phyloP scores from a whole-genome alignment of 2,329 filamentous ascomycete species.

The Ceratocystis smalleyi region DNA sequence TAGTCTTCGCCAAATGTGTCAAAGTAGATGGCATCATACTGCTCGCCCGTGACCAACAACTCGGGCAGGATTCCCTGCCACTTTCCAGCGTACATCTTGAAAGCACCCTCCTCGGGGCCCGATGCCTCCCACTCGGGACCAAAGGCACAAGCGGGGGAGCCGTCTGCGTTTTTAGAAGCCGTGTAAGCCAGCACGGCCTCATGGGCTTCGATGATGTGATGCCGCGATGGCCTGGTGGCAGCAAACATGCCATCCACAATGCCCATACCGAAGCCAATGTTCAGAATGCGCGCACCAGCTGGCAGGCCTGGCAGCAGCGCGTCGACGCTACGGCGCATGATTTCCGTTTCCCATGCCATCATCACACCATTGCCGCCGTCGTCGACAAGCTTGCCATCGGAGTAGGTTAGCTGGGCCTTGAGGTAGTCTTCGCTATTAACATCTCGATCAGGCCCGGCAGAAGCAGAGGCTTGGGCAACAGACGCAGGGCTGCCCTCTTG shows the following conservation, averaged over 20 bases:
- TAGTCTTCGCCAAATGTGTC: slow-evolving; percentile 97
- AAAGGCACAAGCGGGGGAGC: slow-evolving; percentile 33
- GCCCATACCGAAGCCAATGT: slow-evolving; percentile 83
- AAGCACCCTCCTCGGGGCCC: slow-evolving; percentile 48
- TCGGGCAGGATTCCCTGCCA: slow-evolving; percentile 70
- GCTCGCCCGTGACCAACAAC: slow-evolving; percentile 50
- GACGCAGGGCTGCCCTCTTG: slow-evolving; percentile 23
- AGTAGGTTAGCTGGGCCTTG: slow-evolving; percentile 48
- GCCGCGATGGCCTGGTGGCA: slow-evolving; percentile 46
- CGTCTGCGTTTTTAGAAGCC: slow-evolving; percentile 17
- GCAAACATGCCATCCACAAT: slow-evolving; percentile 70
- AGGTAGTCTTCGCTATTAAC: slow-evolving; percentile 56
- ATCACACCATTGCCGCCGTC: slow-evolving; percentile 69
- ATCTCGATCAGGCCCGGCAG: slow-evolving; percentile 25
- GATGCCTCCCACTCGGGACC: slow-evolving; percentile 39
- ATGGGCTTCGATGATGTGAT: slow-evolving; percentile 81
- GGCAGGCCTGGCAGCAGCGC: slow-evolving; percentile 37
- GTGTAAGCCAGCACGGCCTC: slow-evolving; percentile 58
- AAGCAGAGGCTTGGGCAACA: slow-evolving; percentile 26
- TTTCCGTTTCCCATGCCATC: slow-evolving; percentile 84
- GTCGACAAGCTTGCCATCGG: slow-evolving; percentile 53
- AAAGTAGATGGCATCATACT: slow-evolving; percentile 86
- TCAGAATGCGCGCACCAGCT: slow-evolving; percentile 53
- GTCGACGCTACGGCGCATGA: slow-evolving; percentile 65
- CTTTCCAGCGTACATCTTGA: slow-evolving; percentile 51